Evolutionary conservation across 2,329 filamentous ascomycete genomes (phyloP).

Genomic region (Bimuria novae-zelandiae): DNA sequence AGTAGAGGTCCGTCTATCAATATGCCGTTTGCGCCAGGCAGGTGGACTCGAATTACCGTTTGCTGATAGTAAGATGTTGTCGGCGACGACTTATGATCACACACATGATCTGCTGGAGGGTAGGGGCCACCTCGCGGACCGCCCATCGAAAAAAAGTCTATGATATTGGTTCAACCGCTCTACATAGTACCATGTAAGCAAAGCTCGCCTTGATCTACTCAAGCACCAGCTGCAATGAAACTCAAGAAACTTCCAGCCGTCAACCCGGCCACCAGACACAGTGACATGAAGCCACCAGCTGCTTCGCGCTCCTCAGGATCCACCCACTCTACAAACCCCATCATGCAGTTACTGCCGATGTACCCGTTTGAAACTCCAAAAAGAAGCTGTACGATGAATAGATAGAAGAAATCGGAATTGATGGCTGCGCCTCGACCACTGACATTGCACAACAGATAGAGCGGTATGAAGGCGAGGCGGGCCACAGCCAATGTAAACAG

Average conservation of each 20-base stretch:
- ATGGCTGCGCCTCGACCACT: slow-evolving; percentile 70
- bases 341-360: slow-evolving; percentile 87
- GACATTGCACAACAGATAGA: slow-evolving; percentile 91
- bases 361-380: slow-evolving; percentile 90
- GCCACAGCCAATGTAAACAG: slow-evolving; percentile 71
- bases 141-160: too few relatives aligned
- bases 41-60: background rate
- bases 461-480: slow-evolving; percentile 73
- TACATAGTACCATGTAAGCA: background rate
- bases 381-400: slow-evolving; percentile 77
- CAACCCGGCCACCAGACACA: slow-evolving; percentile 85
- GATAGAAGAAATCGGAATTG: slow-evolving; percentile 83
- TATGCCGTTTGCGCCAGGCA: background rate
- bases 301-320: slow-evolving; percentile 82
- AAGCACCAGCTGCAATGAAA: slow-evolving; percentile 66
- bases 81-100: too few relatives aligned
- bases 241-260: slow-evolving; percentile 86
- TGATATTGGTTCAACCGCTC: background rate
- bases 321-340: slow-evolving; percentile 82
- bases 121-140: too few relatives aligned
- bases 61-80: too few relatives aligned
- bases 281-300: slow-evolving; percentile 89
- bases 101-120: too few relatives aligned
- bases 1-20: too few relatives aligned
- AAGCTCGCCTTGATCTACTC: background rate